These are phyloP conservation scores for Ceratocystis diversiconidia DNA, from an alignment of 2,329 filamentous ascomycete species.

Conservation along the genomic window DNA sequence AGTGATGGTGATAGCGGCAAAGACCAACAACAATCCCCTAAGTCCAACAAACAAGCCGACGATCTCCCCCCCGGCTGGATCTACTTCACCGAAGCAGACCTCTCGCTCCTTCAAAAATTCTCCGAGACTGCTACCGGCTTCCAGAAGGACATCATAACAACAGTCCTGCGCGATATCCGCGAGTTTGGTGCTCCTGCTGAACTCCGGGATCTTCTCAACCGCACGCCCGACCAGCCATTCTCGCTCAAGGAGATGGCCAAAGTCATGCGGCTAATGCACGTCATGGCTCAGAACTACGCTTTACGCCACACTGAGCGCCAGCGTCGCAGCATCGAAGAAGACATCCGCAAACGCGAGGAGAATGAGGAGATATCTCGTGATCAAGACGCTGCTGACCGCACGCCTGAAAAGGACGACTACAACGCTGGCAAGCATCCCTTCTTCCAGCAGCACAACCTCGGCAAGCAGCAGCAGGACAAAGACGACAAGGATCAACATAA, in stretches of 20 bases:
- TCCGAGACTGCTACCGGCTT: slow-evolving; percentile 47
- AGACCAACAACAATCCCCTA: slow-evolving; percentile 18
- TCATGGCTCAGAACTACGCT: slow-evolving; percentile 35
- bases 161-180: slow-evolving; percentile 48
- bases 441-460: slow-evolving; percentile 9
- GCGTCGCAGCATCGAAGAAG: slow-evolving; percentile 16
- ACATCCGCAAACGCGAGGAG: slow-evolving; percentile 14
- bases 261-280: slow-evolving; percentile 41
- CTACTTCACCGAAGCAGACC: slow-evolving; percentile 32
- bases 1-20: slow-evolving; percentile 24
- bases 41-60: neutral
- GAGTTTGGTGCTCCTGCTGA: slow-evolving; percentile 56
- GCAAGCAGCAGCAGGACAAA: slow-evolving; percentile 16
- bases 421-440: slow-evolving; percentile 15
- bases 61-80: slow-evolving; percentile 34
- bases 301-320: slow-evolving; percentile 17
- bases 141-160: slow-evolving; percentile 45
- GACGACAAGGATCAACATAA: slow-evolving; percentile 12
- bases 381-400: neutral
- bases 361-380: slow-evolving; percentile 17
- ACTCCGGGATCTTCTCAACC: slow-evolving; percentile 42
- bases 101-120: slow-evolving; percentile 43
- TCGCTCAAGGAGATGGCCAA: slow-evolving; percentile 41
- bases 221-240: slow-evolving; percentile 40
- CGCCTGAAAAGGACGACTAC: slow-evolving; percentile 16